phyloP scores from a whole-genome alignment of 495 filamentous ascomycete species.

The Darksidea phi region DNA sequence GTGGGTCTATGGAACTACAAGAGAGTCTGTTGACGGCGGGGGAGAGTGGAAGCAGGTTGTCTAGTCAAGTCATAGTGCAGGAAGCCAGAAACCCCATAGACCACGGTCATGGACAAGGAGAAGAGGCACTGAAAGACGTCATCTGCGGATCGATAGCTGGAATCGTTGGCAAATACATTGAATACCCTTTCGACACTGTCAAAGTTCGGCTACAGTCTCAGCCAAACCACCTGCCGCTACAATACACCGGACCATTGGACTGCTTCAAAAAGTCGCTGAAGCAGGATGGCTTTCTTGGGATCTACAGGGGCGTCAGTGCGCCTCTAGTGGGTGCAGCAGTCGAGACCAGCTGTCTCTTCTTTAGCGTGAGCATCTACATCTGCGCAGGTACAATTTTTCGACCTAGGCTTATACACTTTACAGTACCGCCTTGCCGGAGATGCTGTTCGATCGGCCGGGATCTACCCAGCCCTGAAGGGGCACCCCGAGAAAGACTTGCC shows the following conservation, averaged over 20 bases:
- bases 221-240: conserved; percentile 75
- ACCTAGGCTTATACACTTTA: conserved; percentile 23
- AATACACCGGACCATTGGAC: conserved; percentile 84
- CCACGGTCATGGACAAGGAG: conserved; percentile 23
- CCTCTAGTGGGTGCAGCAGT: conserved; percentile 88
- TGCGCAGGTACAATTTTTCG: not conserved
- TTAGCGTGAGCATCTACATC: conserved; percentile 54
- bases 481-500: conserved; percentile 52
- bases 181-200: conserved; percentile 98
- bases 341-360: conserved; percentile 92
- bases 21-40: conserved; percentile 10
- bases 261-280: conserved; percentile 85
- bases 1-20: conserved; percentile 15
- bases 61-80: conserved; percentile 4
- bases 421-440: conserved; percentile 68
- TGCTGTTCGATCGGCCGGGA: conserved; percentile 51
- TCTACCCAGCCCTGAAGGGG: conserved; percentile 55
- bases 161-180: conserved; percentile 89
- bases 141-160: conserved; percentile 61
- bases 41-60: conserved; percentile 19
- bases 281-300: conserved; percentile 68
- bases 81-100: not conserved
- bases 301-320: conserved; percentile 92
- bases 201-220: conserved; percentile 85
- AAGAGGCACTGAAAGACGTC: conserved; percentile 43